Evolutionary conservation across 257 asterid genomes (phyloP), one percentile per base, ranked within the genome.

Genomic region (Voacanga thouarsii): DNA sequence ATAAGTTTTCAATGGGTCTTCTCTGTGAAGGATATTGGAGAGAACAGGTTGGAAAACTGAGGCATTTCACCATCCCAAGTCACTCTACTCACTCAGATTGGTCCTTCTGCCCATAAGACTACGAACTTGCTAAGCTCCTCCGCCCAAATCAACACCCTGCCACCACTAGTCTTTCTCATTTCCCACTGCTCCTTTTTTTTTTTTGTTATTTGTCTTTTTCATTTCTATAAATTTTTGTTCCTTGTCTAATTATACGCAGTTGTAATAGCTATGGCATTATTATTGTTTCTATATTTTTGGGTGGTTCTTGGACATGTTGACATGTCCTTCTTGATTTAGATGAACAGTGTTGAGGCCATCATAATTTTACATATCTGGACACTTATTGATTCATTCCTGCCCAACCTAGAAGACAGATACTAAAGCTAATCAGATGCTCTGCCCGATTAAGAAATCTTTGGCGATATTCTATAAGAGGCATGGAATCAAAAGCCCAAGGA

Each of bases 51-150:
- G 96, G 96, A 63, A 91, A 83, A 43, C 81, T 92, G 30, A 88
- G 98, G 81, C 97, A 88, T 84, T 94, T 94, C 76, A 89, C 84
- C 0, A 77, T 94, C 49, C 98, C 97, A 21, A 92, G 92, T 51
- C 93, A 89, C 53, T 83, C 85, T 81, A 56, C 83, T 72, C 83
- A 82, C 59, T 47, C 49, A 14, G 84, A 85, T 43, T 86, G 87
- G 67, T 83, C 92, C 5, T 94, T 92, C 71, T 94, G 98, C 80
- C 98, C 98, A 12, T 91, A 77, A 76, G 28, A 72, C 45, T 33
- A 72, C 5, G 7, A 24, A 43, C 44, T 55, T 33, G 2, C 24
- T 9, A 55, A 57, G 50, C 39, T 72, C 47, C 30, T 21, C 28
- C 1, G 11, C 50, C 50, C 65, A 9, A 73, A 64, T 41, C 37